Evolutionary conservation across 306 rosid species (phyloP).

Genomic region (Vigna trinervia): DNA sequence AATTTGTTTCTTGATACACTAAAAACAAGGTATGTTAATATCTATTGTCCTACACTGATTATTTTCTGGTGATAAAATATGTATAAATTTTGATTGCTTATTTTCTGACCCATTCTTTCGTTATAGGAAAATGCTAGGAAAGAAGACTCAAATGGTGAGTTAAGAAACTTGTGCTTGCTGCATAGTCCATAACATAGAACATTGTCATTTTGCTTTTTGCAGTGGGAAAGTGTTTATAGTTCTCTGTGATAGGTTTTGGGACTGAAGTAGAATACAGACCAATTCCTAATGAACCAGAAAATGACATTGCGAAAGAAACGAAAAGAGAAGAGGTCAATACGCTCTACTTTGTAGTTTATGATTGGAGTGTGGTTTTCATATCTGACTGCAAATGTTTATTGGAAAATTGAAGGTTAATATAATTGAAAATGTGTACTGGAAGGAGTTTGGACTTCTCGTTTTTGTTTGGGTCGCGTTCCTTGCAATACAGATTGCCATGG

Average conservation of each 20-base stretch:
- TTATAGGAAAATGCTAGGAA: slow-evolving; percentile 71
- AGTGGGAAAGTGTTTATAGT: not conserved
- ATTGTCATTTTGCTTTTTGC: slow-evolving; percentile 23
- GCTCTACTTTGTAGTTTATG: not conserved
- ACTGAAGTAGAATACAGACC: slow-evolving; percentile 70
- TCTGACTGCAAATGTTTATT: slow-evolving; percentile 67
- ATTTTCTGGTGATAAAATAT: no score
- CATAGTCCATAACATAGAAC: slow-evolving; percentile 14
- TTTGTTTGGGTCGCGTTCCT: slow-evolving; percentile 94
- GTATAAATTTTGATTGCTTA: slow-evolving; percentile 27
- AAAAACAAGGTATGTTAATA: no score
- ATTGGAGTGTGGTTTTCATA: not conserved
- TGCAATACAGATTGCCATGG: slow-evolving; percentile 79
- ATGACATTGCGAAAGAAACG: slow-evolving; percentile 37
- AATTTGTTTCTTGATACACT: no score
- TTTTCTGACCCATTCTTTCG: slow-evolving; percentile 47
- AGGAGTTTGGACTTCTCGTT: slow-evolving; percentile 81
- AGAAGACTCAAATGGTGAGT: slow-evolving; percentile 66
- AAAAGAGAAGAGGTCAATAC: slow-evolving; percentile 49
- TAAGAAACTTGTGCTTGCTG: slow-evolving; percentile 1
- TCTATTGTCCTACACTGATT: no score
- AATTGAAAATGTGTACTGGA: slow-evolving; percentile 78
- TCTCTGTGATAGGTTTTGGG: slow-evolving; percentile 42
- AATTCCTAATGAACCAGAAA: slow-evolving; percentile 69
- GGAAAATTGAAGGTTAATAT: slow-evolving; percentile 80